phyloP scores from a whole-genome alignment of 208 protist genomes.

The Naegleria gruberi region DNA sequence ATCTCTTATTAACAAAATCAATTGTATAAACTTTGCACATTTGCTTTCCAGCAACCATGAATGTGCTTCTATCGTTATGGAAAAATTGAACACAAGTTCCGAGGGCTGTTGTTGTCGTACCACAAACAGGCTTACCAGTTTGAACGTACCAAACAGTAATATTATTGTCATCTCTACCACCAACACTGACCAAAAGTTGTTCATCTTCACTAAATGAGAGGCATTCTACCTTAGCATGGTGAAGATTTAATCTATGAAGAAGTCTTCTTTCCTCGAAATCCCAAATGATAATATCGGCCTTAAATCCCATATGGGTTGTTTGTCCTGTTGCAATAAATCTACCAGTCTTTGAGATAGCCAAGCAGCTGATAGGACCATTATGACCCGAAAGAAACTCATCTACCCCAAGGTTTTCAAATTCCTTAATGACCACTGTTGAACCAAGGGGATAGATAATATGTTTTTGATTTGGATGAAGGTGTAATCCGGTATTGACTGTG shows the following conservation, averaged over 20 bases:
- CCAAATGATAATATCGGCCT: slow-evolving; percentile 83
- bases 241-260: slow-evolving; percentile 77
- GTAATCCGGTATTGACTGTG: slow-evolving; percentile 61
- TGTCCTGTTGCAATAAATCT: slow-evolving; percentile 84
- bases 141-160: slow-evolving; percentile 85
- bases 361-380: slow-evolving; percentile 81
- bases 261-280: slow-evolving; percentile 70
- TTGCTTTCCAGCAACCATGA: slow-evolving; percentile 74
- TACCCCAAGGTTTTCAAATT: slow-evolving; percentile 55
- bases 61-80: slow-evolving; percentile 61
- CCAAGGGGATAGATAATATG: slow-evolving; percentile 83
- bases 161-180: slow-evolving; percentile 85
- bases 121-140: slow-evolving; percentile 74
- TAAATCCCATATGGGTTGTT: slow-evolving; percentile 82
- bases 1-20: slow-evolving; percentile 70
- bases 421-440: slow-evolving; percentile 77
- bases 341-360: slow-evolving; percentile 72
- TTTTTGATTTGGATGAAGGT: slow-evolving; percentile 70
- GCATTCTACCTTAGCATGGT: slow-evolving; percentile 84
- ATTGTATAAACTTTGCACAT: slow-evolving; percentile 80
- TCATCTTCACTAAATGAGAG: slow-evolving; percentile 85
- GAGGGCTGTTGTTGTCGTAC: slow-evolving; percentile 63
- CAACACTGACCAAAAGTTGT: slow-evolving; percentile 76
- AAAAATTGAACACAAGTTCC: slow-evolving; percentile 68
- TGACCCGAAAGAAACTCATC: slow-evolving; percentile 84